phyloP scores from a whole-genome alignment of 1,284 basidiomycete species.

The Psilocybe mexicana region DNA sequence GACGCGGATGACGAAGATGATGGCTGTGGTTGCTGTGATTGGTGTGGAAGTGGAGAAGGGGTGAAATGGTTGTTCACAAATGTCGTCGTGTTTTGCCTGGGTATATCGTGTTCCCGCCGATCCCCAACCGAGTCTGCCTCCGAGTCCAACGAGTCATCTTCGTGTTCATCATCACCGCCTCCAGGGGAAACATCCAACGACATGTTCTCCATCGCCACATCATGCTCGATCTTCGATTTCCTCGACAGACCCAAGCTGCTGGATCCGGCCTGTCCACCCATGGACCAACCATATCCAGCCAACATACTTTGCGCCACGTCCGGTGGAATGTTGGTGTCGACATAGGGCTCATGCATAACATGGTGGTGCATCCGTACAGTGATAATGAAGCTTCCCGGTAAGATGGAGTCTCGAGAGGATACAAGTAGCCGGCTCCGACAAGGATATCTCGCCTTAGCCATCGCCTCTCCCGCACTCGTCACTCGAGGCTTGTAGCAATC shows the following conservation, averaged over 20 bases:
- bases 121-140: slow-evolving; percentile 1
- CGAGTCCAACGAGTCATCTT: slow-evolving; percentile 2
- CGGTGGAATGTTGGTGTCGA: slow-evolving; percentile 36
- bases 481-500: slow-evolving; percentile 32
- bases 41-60: background rate
- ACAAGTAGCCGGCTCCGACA: slow-evolving; percentile 46
- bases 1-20: background rate
- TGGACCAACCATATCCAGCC: slow-evolving; percentile 28
- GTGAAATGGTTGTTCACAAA: background rate
- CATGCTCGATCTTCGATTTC: background rate
- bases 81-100: background rate
- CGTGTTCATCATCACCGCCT: slow-evolving; percentile 6
- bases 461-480: slow-evolving; percentile 36
- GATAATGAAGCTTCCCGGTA: slow-evolving; percentile 30
- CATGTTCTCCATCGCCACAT: background rate
- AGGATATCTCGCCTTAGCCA: slow-evolving; percentile 41
- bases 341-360: slow-evolving; percentile 42
- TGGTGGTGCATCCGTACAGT: slow-evolving; percentile 46
- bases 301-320: slow-evolving; percentile 35
- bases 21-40: background rate
- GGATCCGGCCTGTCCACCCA: background rate
- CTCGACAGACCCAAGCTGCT: background rate
- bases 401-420: slow-evolving; percentile 36
- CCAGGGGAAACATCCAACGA: background rate
- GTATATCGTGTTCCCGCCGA: slow-evolving; percentile 2